Conservation (phyloP, 1,284 basidiomycete genomes). For the Ceratobasidium sp. region DNA sequence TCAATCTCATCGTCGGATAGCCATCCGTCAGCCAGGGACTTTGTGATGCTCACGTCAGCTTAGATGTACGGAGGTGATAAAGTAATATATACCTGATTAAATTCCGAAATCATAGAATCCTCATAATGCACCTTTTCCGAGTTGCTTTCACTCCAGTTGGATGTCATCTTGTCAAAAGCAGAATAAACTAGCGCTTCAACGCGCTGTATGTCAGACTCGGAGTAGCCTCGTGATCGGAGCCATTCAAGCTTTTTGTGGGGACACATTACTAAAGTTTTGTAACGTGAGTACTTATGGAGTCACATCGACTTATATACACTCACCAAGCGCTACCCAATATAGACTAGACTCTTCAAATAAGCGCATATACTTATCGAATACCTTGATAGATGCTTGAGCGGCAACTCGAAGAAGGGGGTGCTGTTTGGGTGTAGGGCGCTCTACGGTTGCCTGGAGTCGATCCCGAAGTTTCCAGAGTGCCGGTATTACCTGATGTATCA, state of each 20-base stretch:
- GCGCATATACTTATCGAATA: slow-evolving; percentile 11
- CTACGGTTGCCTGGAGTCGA: background rate
- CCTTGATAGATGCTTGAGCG: background rate
- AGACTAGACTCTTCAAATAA: slow-evolving; percentile 1
- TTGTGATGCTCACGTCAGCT: background rate
- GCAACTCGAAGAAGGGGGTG: background rate
- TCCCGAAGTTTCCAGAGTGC: slow-evolving; percentile 14
- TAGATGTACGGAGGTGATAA: background rate
- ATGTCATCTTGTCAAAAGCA: background rate
- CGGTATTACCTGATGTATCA: slow-evolving; percentile 13
- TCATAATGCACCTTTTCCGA: background rate
- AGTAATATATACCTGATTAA: background rate
- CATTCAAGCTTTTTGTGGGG: slow-evolving; percentile 17
- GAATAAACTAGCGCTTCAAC: background rate
- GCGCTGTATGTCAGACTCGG: background rate
- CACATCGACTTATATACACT: no score
- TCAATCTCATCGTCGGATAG: slow-evolving; percentile 3
- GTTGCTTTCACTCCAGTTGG: background rate
- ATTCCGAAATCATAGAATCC: background rate
- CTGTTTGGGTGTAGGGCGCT: background rate
- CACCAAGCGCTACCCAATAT: background rate
- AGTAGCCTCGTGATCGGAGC: background rate
- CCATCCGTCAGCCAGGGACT: background rate
- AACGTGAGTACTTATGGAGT: no score
- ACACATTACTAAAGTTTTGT: slow-evolving; percentile 26